Conservation (phyloP, 2,329 filamentous ascomycete species). For the Apiospora koreana region DNA sequence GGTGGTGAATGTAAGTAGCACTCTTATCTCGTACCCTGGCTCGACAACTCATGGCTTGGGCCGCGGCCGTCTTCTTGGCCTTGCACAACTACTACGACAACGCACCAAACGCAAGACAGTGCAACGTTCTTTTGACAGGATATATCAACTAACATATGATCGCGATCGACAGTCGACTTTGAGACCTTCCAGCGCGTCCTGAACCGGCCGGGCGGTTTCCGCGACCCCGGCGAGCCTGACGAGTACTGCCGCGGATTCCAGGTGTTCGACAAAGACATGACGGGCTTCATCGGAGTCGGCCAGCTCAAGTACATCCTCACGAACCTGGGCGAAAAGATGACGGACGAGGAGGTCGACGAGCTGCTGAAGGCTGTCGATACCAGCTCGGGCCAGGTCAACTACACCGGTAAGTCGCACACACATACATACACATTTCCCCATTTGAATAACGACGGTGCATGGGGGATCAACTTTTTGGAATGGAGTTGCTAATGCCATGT, state of each 20-base stretch:
- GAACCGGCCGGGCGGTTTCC: conserved; percentile 96
- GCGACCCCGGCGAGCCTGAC: conserved; percentile 94
- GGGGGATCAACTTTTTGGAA: background rate
- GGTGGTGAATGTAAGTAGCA: conserved; percentile 82
- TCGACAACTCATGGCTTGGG: background rate
- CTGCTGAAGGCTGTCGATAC: conserved; percentile 97
- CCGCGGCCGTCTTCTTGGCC: background rate
- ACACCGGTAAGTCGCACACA: conserved; percentile 67
- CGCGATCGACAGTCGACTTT: conserved; percentile 75
- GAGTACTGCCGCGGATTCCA: conserved; percentile 99
- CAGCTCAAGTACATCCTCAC: conserved; percentile 98
- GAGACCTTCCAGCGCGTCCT: conserved; percentile 96
- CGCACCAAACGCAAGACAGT: background rate
- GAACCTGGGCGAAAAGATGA: conserved; percentile 99
- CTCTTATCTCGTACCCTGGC: background rate
- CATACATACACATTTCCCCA: background rate
- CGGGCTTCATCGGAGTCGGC: conserved; percentile 94
- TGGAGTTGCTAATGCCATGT: background rate
- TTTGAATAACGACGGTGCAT: background rate
- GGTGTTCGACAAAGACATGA: conserved; percentile 99
- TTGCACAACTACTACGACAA: background rate
- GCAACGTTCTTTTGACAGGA: background rate
- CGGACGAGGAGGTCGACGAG: conserved; percentile 97
- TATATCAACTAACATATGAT: conserved; percentile 16
- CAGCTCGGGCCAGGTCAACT: conserved; percentile 95